Base-by-base conservation (phyloP, 1,139 yeast genomes). In the Hyphopichia pseudoburtonii region DNA sequence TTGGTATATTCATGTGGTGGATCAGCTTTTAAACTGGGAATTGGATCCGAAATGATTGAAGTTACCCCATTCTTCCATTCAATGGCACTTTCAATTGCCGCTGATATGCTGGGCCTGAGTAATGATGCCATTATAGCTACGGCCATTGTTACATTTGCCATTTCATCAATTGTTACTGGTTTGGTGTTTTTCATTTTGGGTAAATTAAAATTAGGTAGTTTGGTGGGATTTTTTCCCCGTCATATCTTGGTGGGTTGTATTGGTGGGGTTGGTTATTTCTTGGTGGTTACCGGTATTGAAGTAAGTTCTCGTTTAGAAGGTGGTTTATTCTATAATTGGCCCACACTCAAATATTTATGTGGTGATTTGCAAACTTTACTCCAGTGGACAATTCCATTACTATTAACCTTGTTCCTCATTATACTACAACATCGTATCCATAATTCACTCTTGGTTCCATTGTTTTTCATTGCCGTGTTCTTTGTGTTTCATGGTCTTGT, bases 1-100 rank as follows among this genome's bases (percentile, higher is more conserved):
- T 65, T 89, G 46, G 86, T 88, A 3, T 90, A 78, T 56, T 89
- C 97, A 0, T 62, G 86, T 21, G 98, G 98, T 15, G 95, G 95
- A 2, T 86, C 96, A 10, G 85, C 88, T 4, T 92, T 92, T 63
- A 80, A 79, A 44, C 77, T 92, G 7, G 96, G 96, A 8, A 82
- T 90, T 35, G 98, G 98, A 0, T 86, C 96, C 3, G 98, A 92
- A 64, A 92, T 92, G 98, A 92, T 92, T 48, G 98, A 92, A 60
- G 90, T 92, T 16, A 95, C 97, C 1, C 98, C 98, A 1, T 92
- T 92, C 58, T 92, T 92, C 69, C 98, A 92, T 55, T 77, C 95
- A 3, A 90, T 92, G 96, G 97, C 97, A 0, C 67, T 78, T 17
- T 71, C 84, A 4, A 82, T 92, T 32, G 66, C 81, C 53, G 59